These are phyloP conservation scores for Mycena rosella DNA, from an alignment of 768 basidiomycete species.

Conservation along the genomic window DNA sequence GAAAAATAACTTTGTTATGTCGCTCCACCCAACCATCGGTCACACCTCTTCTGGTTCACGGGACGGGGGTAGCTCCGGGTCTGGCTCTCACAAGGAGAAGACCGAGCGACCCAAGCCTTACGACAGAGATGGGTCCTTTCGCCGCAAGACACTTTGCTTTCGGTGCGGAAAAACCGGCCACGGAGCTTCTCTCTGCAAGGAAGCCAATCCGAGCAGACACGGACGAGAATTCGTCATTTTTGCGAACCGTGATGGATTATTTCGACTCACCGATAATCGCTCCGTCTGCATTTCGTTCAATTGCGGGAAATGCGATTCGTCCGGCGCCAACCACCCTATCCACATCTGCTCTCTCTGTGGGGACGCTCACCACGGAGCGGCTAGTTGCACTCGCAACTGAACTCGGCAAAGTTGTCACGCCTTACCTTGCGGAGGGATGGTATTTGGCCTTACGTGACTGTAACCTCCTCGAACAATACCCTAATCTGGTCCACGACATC, in stretches of 20 bases:
- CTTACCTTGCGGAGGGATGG: slow-evolving; percentile 28
- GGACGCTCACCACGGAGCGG: neutral
- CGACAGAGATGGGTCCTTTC: neutral
- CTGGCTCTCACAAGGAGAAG: neutral
- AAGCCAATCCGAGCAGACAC: slow-evolving; percentile 6
- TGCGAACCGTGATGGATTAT: slow-evolving; percentile 12
- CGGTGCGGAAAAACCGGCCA: no score
- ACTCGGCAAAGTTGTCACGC: slow-evolving; percentile 10
- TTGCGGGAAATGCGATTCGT: slow-evolving; percentile 6
- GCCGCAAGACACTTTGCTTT: no score
- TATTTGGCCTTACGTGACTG: slow-evolving; percentile 15
- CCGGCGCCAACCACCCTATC: neutral
- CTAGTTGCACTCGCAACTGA: slow-evolving; percentile 29
- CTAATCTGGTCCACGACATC: slow-evolving; percentile 21
- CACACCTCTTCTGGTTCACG: neutral
- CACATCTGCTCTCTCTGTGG: neutral
- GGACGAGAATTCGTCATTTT: slow-evolving; percentile 14
- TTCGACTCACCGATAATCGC: slow-evolving; percentile 14
- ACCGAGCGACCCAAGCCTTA: slow-evolving; percentile 5
- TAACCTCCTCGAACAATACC: slow-evolving; percentile 24
- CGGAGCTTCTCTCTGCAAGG: neutral
- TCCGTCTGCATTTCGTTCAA: slow-evolving; percentile 19
- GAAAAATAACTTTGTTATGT: slow-evolving; percentile 3
- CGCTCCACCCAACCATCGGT: neutral
- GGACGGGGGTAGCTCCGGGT: neutral